phyloP scores from a whole-genome alignment of 148 eudicot species.

The Amaranthus cruentus region DNA sequence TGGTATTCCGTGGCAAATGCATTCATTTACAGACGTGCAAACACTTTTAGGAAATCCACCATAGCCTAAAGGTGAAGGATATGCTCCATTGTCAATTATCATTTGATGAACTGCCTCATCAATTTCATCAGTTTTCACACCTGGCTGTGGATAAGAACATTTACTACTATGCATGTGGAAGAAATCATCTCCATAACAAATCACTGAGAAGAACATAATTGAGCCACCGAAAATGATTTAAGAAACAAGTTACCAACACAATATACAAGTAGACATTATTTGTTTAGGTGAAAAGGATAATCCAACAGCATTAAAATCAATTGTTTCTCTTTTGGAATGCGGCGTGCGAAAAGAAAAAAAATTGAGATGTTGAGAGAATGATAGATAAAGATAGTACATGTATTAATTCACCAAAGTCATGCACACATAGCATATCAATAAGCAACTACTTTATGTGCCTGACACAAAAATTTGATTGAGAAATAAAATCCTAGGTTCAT shows the following conservation, averaged over 20 bases:
- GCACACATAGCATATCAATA: no score
- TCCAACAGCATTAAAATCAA: neutral
- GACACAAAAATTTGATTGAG: neutral
- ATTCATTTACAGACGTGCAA: constrained; percentile 97
- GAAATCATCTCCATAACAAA: neutral
- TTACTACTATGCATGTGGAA: neutral
- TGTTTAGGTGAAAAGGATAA: neutral
- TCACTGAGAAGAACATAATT: neutral
- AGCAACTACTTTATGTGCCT: no score
- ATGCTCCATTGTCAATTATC: constrained; percentile 94
- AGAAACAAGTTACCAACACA: neutral
- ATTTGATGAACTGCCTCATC: constrained; percentile 98
- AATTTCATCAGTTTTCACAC: constrained; percentile 85
- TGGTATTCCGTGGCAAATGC: constrained; percentile 99
- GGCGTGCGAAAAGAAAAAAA: neutral
- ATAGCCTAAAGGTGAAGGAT: constrained; percentile 98
- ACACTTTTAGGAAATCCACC: constrained; percentile 99
- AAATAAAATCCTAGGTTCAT: neutral
- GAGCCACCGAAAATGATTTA: neutral
- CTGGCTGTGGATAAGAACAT: constrained; percentile 73
- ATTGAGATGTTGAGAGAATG: no score
- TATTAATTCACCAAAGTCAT: no score
- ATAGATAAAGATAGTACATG: no score
- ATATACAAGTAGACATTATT: neutral
- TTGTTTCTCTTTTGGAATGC: neutral